Conservation (phyloP, 441 rosid genomes). For the Omphalea diandra region DNA sequence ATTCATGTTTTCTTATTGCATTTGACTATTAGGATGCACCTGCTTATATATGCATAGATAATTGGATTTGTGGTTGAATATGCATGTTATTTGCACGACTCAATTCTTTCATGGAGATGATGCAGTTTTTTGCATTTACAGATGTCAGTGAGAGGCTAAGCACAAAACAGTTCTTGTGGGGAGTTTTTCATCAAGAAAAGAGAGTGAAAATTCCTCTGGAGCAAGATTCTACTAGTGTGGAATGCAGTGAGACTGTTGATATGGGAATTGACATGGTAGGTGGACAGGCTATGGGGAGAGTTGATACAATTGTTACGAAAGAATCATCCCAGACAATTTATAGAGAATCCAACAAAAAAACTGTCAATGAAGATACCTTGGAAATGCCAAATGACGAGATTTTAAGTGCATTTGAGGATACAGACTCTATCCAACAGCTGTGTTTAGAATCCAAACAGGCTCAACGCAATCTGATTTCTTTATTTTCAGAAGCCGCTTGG, state of each 20-base stretch:
- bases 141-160: constrained; percentile 26
- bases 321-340: neutral
- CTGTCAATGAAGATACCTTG: neutral
- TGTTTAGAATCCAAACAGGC: neutral
- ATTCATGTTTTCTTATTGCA: no score
- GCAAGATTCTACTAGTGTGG: constrained; percentile 7
- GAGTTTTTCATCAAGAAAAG: constrained; percentile 31
- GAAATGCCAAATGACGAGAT: neutral
- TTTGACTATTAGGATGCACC: no score
- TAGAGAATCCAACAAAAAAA: neutral
- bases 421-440: constrained; percentile 4
- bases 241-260: constrained; percentile 18
- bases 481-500: constrained; percentile 1
- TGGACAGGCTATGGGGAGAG: constrained; percentile 26
- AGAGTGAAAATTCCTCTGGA: constrained; percentile 11
- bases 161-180: constrained; percentile 38
- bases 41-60: neutral
- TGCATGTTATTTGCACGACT: neutral
- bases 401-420: neutral
- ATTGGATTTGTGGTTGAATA: neutral
- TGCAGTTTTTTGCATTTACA: constrained; percentile 15
- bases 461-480: neutral
- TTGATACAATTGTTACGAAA: constrained; percentile 28
- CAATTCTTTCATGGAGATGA: constrained; percentile 1
- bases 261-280: constrained; percentile 48